Percentiles rank a stretch among this genome's conserved stretches.
These are phyloP conservation scores for Phytophthora uliginosa DNA, from an alignment of 352 stramenopile species.

Conservation along the genomic window DNA sequence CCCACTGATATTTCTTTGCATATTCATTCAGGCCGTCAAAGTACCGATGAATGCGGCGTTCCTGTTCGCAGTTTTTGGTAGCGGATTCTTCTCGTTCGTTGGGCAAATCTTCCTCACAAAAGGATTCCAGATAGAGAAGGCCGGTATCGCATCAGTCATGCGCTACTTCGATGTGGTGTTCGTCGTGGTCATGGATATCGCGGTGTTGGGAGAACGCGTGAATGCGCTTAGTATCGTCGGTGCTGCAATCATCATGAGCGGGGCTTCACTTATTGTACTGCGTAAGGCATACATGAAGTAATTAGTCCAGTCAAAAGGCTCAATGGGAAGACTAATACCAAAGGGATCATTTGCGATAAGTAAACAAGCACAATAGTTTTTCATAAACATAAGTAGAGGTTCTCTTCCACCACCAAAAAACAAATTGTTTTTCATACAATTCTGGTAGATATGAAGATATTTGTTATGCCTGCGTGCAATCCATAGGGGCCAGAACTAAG, in stretches of 20 bases:
- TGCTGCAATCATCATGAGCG: conserved; percentile 5
- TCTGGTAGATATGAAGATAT: too few relatives aligned
- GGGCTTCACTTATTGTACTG: not conserved
- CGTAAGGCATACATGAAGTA: conserved; percentile 1
- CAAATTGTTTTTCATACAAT: too few relatives aligned
- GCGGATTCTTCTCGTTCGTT: conserved; percentile 4
- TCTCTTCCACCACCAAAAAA: too few relatives aligned
- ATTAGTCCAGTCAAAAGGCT: not conserved
- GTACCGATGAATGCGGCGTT: not conserved
- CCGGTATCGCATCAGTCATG: conserved; percentile 3
- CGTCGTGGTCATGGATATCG: conserved; percentile 4
- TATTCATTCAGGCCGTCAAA: not conserved
- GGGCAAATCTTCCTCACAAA: conserved; percentile 5
- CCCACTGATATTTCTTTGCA: not conserved
- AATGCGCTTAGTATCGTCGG: conserved; percentile 2
- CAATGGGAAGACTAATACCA: too few relatives aligned
- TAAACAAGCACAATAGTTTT: too few relatives aligned
- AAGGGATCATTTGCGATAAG: too few relatives aligned
- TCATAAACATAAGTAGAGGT: too few relatives aligned
- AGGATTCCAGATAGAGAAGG: conserved; percentile 8
- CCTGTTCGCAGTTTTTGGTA: conserved; percentile 3
- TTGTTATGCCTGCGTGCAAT: not conserved
- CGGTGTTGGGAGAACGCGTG: not conserved
- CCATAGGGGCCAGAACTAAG: not conserved
- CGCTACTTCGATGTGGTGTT: conserved; percentile 9